phyloP scores from a whole-genome alignment of 495 filamentous ascomycete species.

The Trichoderma reesei region DNA sequence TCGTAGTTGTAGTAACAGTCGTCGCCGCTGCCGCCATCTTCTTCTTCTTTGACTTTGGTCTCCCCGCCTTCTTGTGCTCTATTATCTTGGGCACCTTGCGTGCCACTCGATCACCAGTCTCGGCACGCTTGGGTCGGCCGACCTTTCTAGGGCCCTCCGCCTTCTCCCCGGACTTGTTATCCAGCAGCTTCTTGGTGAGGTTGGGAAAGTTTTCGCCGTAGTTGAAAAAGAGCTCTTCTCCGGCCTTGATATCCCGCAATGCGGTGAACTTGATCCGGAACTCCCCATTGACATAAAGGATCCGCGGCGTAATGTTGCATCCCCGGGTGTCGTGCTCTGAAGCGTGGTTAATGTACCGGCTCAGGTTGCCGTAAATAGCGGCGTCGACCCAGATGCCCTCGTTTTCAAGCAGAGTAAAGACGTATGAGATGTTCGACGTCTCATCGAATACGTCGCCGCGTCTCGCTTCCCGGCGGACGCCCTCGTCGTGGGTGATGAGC shows the following conservation, averaged over 20 bases:
- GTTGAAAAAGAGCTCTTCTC: constrained; percentile 64
- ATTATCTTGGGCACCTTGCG: background rate
- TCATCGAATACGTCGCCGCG: constrained; percentile 57
- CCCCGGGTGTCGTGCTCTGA: constrained; percentile 33
- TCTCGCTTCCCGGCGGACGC: constrained; percentile 42
- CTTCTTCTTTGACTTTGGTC: constrained; percentile 2
- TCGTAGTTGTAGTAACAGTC: background rate
- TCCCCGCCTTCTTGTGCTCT: background rate
- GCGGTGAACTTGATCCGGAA: constrained; percentile 61
- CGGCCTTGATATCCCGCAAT: constrained; percentile 44
- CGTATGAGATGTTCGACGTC: constrained; percentile 48
- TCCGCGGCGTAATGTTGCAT: constrained; percentile 46
- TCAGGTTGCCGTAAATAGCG: constrained; percentile 43
- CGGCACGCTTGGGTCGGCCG: constrained; percentile 1
- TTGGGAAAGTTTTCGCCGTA: constrained; percentile 49
- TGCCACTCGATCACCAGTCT: background rate
- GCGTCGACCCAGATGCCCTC: constrained; percentile 43
- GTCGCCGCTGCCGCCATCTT: background rate
- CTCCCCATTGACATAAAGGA: constrained; percentile 53
- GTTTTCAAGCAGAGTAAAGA: constrained; percentile 53
- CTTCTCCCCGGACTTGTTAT: background rate
- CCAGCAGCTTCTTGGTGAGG: background rate
- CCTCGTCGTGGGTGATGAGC: constrained; percentile 53
- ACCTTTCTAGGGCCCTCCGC: background rate
- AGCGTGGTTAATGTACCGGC: constrained; percentile 63